phyloP scores from a whole-genome alignment of 768 basidiomycete genomes.

The Lentinula edodes region DNA sequence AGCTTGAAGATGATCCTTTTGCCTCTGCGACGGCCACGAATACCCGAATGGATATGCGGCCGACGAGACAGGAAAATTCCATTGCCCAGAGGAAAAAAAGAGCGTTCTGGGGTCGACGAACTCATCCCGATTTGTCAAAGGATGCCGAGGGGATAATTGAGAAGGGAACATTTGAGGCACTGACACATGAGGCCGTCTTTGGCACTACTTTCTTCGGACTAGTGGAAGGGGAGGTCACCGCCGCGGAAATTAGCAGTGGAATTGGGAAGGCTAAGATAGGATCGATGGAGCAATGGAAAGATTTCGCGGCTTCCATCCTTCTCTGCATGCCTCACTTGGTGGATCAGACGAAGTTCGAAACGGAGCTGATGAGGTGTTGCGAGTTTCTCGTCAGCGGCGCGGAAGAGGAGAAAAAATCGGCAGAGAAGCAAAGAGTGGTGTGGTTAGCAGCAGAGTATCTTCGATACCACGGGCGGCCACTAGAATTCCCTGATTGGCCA shows the following conservation, averaged over 20 bases:
- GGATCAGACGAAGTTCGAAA: conserved; percentile 54
- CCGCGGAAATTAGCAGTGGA: conserved; percentile 12
- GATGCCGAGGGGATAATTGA: conserved; percentile 33
- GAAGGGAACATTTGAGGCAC: conserved; percentile 72
- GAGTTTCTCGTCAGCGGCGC: conserved; percentile 59
- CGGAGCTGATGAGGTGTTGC: conserved; percentile 65
- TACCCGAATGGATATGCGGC: conserved; percentile 14
- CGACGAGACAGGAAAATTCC: neutral
- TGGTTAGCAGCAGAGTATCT: conserved; percentile 71
- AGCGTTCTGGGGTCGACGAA: conserved; percentile 72
- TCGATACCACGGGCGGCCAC: conserved; percentile 47
- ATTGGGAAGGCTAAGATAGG: conserved; percentile 15
- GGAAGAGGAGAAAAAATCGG: conserved; percentile 31
- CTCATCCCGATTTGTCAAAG: conserved; percentile 65
- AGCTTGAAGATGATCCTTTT: conserved; percentile 4
- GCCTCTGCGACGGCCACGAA: neutral
- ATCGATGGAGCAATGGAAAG: conserved; percentile 42
- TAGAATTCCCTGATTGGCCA: conserved; percentile 50
- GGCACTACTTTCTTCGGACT: conserved; percentile 55
- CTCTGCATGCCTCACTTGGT: conserved; percentile 56
- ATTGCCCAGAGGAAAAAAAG: conserved; percentile 45
- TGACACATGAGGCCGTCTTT: conserved; percentile 79
- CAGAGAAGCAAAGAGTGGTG: conserved; percentile 39
- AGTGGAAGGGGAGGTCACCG: conserved; percentile 10
- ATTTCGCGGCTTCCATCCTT: conserved; percentile 57